phyloP scores from a whole-genome alignment of 192 early-diverging fungal species.

The Coemansia sp. region DNA sequence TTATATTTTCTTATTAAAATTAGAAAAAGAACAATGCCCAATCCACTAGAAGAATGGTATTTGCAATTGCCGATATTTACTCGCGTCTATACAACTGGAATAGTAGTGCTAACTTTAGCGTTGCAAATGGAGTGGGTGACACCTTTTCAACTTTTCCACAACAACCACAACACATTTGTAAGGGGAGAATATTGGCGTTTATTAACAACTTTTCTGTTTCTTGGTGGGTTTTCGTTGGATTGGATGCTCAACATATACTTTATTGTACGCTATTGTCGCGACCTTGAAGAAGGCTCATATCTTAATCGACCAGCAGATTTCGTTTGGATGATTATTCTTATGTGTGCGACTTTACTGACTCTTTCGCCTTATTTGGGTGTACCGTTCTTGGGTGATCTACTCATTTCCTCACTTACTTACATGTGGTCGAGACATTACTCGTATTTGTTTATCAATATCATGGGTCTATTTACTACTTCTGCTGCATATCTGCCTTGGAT shows the following conservation, averaged over 20 bases:
- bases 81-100: constrained; percentile 80
- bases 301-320: constrained; percentile 88
- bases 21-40: constrained; percentile 40
- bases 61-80: constrained; percentile 84
- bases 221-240: constrained; percentile 86
- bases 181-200: constrained; percentile 89
- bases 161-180: constrained; percentile 66
- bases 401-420: constrained; percentile 87
- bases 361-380: constrained; percentile 49
- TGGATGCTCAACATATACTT: constrained; percentile 94
- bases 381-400: constrained; percentile 77
- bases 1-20: background rate
- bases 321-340: constrained; percentile 80
- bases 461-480: constrained; percentile 87
- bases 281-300: constrained; percentile 94
- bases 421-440: constrained; percentile 97
- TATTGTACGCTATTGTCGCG: constrained; percentile 79
- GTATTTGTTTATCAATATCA: constrained; percentile 80
- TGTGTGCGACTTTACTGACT: constrained; percentile 58
- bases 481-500: constrained; percentile 94
- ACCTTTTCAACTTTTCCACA: constrained; percentile 80
- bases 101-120: constrained; percentile 71
- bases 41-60: constrained; percentile 83
- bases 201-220: constrained; percentile 90
- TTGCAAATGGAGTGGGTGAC: constrained; percentile 84